Conservation (phyloP, 345 rosid genomes). For the Eucalyptus tenuipes region DNA sequence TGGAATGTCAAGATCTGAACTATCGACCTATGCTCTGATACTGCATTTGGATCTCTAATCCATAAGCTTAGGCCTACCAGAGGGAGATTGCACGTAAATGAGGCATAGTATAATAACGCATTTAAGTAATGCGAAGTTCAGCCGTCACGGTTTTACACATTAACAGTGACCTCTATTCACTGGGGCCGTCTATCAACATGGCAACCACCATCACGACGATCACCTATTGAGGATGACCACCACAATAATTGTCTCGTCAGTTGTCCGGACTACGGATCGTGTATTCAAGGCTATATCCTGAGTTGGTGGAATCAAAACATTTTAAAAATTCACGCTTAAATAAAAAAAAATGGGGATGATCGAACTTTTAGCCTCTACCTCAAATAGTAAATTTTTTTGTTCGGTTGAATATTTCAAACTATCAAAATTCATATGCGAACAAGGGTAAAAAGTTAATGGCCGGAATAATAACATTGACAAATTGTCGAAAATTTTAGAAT, state of each 20-base stretch:
- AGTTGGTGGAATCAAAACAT: not conserved
- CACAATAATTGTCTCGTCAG: not conserved
- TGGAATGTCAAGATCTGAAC: not conserved
- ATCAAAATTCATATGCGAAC: not conserved
- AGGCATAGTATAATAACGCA: not conserved
- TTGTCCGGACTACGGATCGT: rapidly evolving
- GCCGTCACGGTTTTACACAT: rapidly evolving
- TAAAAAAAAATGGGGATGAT: not conserved
- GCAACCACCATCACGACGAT: not conserved
- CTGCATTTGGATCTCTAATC: too few species aligned
- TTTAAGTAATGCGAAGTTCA: not conserved
- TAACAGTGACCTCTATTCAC: rapidly evolving
- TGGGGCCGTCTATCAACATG: not conserved
- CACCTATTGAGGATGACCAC: not conserved
- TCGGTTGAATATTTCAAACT: not conserved
- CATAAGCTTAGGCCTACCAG: not conserved
- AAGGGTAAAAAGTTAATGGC: not conserved
- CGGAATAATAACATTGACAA: not conserved
- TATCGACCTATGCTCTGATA: too few species aligned
- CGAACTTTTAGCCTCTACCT: not conserved
- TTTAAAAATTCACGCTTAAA: not conserved
- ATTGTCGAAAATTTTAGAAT: not conserved
- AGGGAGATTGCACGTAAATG: not conserved
- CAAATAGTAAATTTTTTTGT: not conserved
- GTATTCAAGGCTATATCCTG: not conserved